Base-by-base conservation (phyloP, 2,329 filamentous ascomycete species). In the Trichoderma aggressivum region DNA sequence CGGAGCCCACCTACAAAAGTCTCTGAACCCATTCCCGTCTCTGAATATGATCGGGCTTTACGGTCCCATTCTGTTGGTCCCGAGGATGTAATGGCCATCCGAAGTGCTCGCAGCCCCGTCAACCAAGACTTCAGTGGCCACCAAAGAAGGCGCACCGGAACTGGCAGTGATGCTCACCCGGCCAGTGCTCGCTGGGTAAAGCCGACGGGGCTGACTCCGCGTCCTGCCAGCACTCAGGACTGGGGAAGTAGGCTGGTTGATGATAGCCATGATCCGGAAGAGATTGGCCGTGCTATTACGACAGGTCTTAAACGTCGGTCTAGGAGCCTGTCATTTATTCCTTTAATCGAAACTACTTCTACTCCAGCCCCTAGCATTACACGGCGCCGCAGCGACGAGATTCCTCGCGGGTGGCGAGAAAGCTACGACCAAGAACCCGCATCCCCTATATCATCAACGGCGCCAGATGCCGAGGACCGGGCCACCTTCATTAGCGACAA, bases 251-350 rank as follows among this genome's bases (percentile, higher is more conserved):
- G 79, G 28, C 74, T 80, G 64, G 75, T 80, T 11, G 76, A 77
- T 26, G 78, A 77, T 4, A 79, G 81, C 16, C 82, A 85, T 1
- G 83, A 87, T 71, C 83, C 85, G 0, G 80, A 82, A n/a, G 84
- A 87, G 70, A 90, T 90, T 71, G 89, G 88, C n/a, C 85, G 86
- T 21, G 89, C 89, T 60, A 86, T 91, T 61, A 89, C 88, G 2
- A 81, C 80, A 39, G 82, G 80, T 5, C 77, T 83, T 32, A 85
- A 86, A 59, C 84, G 89, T 56, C 85, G 88, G 59, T 91, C 88
- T 2, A 83, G 88, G 62, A 90, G 88, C 73, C 77, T 91, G 12
- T 88, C 88, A 0, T 86, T 87, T 11, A 80, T 90, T 24, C 81
- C 68, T 14, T 28, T 59, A n/a, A 53, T 65, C 47, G 60, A 70